phyloP scores from a whole-genome alignment of 345 rosid species.

The Zanthoxylum bungeanum region DNA sequence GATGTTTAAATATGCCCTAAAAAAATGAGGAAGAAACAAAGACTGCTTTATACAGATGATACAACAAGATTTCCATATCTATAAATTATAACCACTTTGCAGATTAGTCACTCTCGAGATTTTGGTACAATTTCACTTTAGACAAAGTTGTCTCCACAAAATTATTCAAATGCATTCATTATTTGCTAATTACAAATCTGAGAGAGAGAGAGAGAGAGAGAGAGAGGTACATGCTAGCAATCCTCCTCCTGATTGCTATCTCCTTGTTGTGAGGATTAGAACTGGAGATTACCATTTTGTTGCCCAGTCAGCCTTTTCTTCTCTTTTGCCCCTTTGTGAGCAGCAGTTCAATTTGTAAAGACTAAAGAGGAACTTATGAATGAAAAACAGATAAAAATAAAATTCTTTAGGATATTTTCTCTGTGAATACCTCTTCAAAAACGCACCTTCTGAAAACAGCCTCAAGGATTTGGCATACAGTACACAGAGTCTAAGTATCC shows the following conservation, averaged over 20 bases:
- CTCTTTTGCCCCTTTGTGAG: neutral
- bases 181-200: neutral
- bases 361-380: neutral
- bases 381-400: neutral
- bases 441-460: neutral
- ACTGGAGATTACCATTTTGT: slow-evolving; percentile 44
- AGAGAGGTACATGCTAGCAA: slow-evolving; percentile 57
- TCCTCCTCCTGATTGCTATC: slow-evolving; percentile 64
- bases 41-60: neutral
- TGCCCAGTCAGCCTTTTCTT: slow-evolving; percentile 3
- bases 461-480: slow-evolving; percentile 1
- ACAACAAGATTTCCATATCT: neutral
- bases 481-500: neutral
- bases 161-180: neutral
- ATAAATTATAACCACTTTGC: neutral
- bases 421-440: slow-evolving; percentile 4
- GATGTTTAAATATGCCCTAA: neutral
- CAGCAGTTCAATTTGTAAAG: neutral
- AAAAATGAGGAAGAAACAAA: neutral
- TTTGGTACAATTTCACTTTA: neutral
- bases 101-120: neutral
- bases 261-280: slow-evolving; percentile 60
- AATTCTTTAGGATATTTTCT: neutral
- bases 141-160: neutral
- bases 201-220: neutral